Evolutionary conservation across 2,329 filamentous ascomycete genomes (phyloP).

Genomic region (Colletotrichum karsti): DNA sequence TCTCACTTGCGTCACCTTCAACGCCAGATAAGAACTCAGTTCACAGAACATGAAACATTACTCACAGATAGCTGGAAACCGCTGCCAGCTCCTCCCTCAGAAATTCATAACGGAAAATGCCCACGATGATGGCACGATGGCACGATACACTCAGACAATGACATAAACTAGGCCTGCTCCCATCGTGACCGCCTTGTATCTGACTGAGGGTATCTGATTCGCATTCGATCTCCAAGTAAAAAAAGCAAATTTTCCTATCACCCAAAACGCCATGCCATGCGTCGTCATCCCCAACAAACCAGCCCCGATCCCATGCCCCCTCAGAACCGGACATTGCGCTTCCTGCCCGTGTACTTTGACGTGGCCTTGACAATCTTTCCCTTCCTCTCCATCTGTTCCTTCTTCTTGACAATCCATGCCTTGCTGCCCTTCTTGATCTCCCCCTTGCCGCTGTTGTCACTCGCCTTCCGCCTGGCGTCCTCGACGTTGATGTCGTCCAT

Average conservation of each 20-base stretch:
- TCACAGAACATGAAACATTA: too few relatives aligned
- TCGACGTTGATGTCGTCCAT: constrained; percentile 89
- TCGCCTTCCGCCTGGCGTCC: constrained; percentile 68
- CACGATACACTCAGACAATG: neutral
- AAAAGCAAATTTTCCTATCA: constrained; percentile 13
- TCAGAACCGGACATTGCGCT: constrained; percentile 81
- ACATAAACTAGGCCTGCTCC: neutral
- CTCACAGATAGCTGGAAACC: too few relatives aligned
- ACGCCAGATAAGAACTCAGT: too few relatives aligned
- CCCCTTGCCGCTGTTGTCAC: constrained; percentile 54
- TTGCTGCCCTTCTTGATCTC: constrained; percentile 83
- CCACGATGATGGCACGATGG: too few relatives aligned
- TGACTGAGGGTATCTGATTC: constrained; percentile 27
- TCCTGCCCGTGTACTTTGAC: constrained; percentile 94
- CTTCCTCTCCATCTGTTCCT: constrained; percentile 93
- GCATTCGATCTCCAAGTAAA: constrained; percentile 16
- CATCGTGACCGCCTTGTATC: neutral
- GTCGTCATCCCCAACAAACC: constrained; percentile 12
- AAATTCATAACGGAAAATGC: too few relatives aligned
- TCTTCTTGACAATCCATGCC: constrained; percentile 85
- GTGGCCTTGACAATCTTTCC: constrained; percentile 92
- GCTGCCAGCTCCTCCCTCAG: too few relatives aligned
- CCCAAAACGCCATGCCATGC: constrained; percentile 33
- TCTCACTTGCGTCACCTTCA: neutral
- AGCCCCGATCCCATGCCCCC: neutral